Conservation (phyloP, 257 asterid species). For the Coffea eugenioides region DNA sequence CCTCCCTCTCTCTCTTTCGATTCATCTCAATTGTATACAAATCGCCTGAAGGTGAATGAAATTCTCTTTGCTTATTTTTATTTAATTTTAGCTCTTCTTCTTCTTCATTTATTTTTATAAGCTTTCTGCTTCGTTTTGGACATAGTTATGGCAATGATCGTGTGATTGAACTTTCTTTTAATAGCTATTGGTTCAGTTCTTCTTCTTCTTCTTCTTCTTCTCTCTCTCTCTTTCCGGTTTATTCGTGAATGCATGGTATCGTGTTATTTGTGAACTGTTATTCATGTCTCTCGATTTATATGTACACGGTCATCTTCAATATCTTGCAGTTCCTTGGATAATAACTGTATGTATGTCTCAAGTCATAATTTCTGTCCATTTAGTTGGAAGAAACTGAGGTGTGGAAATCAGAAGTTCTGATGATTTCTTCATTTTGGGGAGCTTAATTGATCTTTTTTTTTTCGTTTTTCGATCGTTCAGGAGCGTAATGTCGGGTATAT, state of each 20-base stretch:
- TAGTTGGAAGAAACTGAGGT: not conserved
- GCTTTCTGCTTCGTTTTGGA: not conserved
- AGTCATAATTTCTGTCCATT: not conserved
- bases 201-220: no score
- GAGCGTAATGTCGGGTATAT: constrained; percentile 33
- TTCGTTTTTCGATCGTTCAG: constrained; percentile 2
- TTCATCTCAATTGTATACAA: not conserved
- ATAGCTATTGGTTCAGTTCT: not conserved
- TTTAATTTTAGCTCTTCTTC: no score
- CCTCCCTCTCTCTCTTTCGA: not conserved
- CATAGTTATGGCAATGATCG: not conserved
- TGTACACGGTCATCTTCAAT: no score
- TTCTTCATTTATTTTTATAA: not conserved
- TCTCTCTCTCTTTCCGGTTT: no score
- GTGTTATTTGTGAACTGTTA: no score
- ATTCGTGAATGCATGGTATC: no score
- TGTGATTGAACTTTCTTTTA: not conserved
- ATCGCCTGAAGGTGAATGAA: not conserved
- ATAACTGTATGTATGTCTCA: no score
- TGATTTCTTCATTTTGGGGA: not conserved
- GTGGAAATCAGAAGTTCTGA: not conserved
- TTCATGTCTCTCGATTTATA: no score
- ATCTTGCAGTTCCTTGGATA: not conserved
- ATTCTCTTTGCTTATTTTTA: not conserved
- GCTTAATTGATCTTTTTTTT: not conserved